phyloP scores from a whole-genome alignment of 179 eudicot genomes.

The Vitellaria paradoxa region DNA sequence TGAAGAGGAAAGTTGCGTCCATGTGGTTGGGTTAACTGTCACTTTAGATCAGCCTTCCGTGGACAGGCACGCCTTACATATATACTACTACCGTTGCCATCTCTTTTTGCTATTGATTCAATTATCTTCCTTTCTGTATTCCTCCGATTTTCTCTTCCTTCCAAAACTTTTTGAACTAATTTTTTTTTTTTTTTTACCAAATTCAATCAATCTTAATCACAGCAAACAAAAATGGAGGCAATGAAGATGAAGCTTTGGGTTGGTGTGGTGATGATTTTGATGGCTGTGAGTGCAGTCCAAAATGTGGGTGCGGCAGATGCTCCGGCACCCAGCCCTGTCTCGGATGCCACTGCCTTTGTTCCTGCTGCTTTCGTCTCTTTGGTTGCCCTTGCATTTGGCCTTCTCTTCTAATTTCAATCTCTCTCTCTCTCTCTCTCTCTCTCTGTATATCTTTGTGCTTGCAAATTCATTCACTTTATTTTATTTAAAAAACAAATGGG shows the following conservation, averaged over 20 bases:
- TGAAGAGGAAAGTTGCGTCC: neutral
- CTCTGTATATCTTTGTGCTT: too few relatives aligned
- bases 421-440: conserved; percentile 11
- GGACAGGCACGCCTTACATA: neutral
- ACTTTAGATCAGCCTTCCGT: too few relatives aligned
- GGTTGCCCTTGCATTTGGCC: conserved; percentile 17
- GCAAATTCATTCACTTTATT: too few relatives aligned
- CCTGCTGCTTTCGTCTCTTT: conserved; percentile 47
- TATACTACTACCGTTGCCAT: neutral
- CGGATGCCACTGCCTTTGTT: conserved; percentile 37
- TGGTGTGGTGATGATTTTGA: conserved; percentile 29
- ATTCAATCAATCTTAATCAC: too few relatives aligned
- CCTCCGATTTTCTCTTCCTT: neutral
- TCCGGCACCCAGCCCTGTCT: conserved; percentile 44
- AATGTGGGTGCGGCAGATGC: conserved; percentile 32
- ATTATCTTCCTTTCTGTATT: neutral
- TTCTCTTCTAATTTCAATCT: neutral
- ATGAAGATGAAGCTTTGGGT: conserved; percentile 37
- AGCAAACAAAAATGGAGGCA: conserved; percentile 35
- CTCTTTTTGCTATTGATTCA: neutral
- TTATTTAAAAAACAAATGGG: too few relatives aligned
- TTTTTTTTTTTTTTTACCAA: too few relatives aligned
- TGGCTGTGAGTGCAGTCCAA: conserved; percentile 33
- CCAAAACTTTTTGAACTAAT: too few relatives aligned
- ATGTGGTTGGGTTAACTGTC: neutral